Evolutionary conservation across 2,329 filamentous ascomycete species (phyloP).

Genomic region (Botryotinia convoluta): DNA sequence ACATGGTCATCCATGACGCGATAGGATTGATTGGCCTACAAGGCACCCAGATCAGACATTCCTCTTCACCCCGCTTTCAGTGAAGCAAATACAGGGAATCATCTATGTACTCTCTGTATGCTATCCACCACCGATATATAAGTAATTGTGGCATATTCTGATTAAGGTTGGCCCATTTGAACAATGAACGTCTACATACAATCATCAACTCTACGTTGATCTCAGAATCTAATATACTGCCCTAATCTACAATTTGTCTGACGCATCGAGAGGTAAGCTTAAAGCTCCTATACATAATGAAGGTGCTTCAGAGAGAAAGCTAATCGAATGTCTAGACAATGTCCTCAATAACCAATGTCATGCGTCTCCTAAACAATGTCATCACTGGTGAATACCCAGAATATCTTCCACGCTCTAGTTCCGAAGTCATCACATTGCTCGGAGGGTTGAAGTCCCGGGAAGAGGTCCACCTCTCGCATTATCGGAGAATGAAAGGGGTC

Average conservation of each 20-base stretch:
- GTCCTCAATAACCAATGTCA: not conserved
- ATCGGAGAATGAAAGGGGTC: not conserved
- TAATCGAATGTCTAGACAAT: not conserved
- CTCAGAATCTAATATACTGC: not conserved
- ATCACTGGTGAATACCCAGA: not conserved
- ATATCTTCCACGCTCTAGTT: slow-evolving; percentile 9
- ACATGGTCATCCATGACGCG: not conserved
- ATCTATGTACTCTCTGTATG: not conserved
- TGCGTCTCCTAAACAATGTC: not conserved
- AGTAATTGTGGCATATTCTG: not conserved
- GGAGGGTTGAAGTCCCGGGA: not conserved
- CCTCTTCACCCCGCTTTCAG: not conserved
- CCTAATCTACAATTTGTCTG: not conserved
- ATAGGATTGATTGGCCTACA: not conserved
- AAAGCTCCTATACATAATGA: not conserved
- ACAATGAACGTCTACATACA: not conserved
- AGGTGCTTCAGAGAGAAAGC: not conserved
- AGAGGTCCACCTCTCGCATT: not conserved
- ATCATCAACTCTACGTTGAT: not conserved
- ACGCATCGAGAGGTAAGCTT: not conserved
- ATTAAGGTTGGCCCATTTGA: not conserved
- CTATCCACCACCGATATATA: not conserved
- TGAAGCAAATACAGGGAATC: not conserved
- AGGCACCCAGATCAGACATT: not conserved
- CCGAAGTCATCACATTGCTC: not conserved